Evolutionary conservation across 2,329 filamentous ascomycete species (phyloP).

Genomic region (Pseudovirgaria hyperparasitica): DNA sequence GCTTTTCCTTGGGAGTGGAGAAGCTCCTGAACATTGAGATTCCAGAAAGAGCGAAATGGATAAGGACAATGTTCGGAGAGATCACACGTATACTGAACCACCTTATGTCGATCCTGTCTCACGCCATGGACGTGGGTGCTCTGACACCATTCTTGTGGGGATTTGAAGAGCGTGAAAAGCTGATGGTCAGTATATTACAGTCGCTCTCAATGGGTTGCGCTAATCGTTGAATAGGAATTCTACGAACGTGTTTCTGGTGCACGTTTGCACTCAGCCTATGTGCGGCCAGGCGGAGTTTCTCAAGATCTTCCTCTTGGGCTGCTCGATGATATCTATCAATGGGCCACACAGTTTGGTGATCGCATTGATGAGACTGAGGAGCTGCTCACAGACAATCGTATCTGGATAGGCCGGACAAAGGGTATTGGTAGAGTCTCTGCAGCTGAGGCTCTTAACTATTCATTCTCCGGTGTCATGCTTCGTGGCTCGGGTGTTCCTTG

Average conservation of each 20-base stretch:
- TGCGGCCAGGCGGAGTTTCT: slow-evolving; percentile 89
- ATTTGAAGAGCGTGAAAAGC: slow-evolving; percentile 98
- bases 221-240: slow-evolving; percentile 60
- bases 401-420: slow-evolving; percentile 91
- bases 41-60: slow-evolving; percentile 90
- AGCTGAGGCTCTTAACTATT: slow-evolving; percentile 89
- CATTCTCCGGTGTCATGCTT: slow-evolving; percentile 95
- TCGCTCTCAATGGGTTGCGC: slow-evolving; percentile 3
- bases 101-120: slow-evolving; percentile 91
- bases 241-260: slow-evolving; percentile 98
- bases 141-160: slow-evolving; percentile 98
- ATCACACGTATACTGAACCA: slow-evolving; percentile 93
- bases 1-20: slow-evolving; percentile 88
- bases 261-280: slow-evolving; percentile 92
- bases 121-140: slow-evolving; percentile 98
- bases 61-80: slow-evolving; percentile 89
- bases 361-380: slow-evolving; percentile 98
- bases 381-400: slow-evolving; percentile 96
- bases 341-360: slow-evolving; percentile 97
- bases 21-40: slow-evolving; percentile 97
- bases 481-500: slow-evolving; percentile 91
- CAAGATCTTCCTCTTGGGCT: slow-evolving; percentile 90
- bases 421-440: slow-evolving; percentile 86
- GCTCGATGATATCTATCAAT: slow-evolving; percentile 98
- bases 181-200: slow-evolving; percentile 60